Conservation (phyloP, 1,139 yeast species). For the Kazachstania sp. region DNA sequence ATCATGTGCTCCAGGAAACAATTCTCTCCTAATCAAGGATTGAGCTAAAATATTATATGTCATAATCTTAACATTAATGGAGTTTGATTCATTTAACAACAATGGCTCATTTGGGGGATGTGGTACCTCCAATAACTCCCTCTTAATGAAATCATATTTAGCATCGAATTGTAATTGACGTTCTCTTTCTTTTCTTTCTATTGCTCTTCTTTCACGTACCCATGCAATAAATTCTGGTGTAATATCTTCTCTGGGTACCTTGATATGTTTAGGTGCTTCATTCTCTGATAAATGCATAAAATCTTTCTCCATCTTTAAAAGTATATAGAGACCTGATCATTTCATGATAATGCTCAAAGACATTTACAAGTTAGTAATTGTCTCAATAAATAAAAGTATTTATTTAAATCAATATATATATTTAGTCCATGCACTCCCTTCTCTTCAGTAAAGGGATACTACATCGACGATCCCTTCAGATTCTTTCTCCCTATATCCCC, state of each 20-base stretch:
- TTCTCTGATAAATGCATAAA: neutral
- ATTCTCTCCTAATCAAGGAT: conserved; percentile 56
- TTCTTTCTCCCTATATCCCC: no score
- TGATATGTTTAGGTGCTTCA: conserved; percentile 4
- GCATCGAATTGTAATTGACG: neutral
- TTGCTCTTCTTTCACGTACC: conserved; percentile 11
- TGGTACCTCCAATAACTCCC: neutral
- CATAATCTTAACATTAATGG: conserved; percentile 40
- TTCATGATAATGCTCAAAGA: no score
- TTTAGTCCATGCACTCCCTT: no score
- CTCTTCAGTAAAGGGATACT: no score
- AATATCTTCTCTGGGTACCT: conserved; percentile 5
- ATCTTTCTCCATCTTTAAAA: neutral
- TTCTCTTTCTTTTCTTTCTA: conserved; percentile 3
- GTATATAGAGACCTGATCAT: no score
- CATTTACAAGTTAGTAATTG: no score
- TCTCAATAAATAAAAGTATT: no score
- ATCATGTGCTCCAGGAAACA: conserved; percentile 68
- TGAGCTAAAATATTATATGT: conserved; percentile 69
- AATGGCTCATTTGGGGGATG: neutral
- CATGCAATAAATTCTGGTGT: conserved; percentile 54
- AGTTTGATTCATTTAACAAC: neutral
- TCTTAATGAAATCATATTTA: conserved; percentile 1
- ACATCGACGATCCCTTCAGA: no score
- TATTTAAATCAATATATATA: no score